phyloP scores from a whole-genome alignment of 306 rosid genomes.

The Malus asiatica region DNA sequence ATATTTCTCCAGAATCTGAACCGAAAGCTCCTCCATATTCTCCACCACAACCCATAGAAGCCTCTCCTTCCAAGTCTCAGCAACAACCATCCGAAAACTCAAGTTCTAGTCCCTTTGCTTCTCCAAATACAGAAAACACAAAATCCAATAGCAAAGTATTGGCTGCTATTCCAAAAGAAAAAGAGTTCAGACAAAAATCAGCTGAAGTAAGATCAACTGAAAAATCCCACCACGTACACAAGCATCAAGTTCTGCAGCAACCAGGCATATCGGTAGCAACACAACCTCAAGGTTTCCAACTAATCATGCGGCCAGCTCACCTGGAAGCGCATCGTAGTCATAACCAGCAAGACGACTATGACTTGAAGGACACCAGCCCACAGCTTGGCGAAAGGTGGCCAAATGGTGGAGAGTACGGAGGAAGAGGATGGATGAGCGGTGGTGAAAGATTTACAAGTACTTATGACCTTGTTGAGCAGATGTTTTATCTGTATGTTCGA shows the following conservation, averaged over 20 bases:
- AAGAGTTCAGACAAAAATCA: background rate
- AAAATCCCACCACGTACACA: conserved; percentile 21
- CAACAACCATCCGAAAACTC: conserved; percentile 13
- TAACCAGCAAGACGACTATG: conserved; percentile 40
- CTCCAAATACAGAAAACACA: conserved; percentile 19
- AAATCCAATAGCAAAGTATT: conserved; percentile 5
- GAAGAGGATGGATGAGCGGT: conserved; percentile 65
- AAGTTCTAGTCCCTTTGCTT: conserved; percentile 7
- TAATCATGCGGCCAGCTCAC: conserved; percentile 31
- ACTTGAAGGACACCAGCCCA: conserved; percentile 68
- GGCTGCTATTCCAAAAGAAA: conserved; percentile 15
- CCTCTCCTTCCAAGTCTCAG: conserved; percentile 23
- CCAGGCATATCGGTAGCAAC: conserved; percentile 46
- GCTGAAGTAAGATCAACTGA: background rate
- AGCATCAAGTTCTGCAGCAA: conserved; percentile 39
- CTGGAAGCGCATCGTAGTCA: conserved; percentile 25
- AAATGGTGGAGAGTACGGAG: conserved; percentile 40
- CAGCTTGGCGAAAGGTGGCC: conserved; percentile 85
- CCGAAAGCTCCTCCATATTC: conserved; percentile 11
- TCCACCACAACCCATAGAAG: conserved; percentile 15
- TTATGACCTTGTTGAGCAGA: conserved; percentile 87
- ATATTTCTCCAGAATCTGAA: conserved; percentile 33
- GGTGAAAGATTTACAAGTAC: conserved; percentile 73
- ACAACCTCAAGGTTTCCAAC: conserved; percentile 44
- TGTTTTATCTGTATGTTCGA: conserved; percentile 69